A percentile compares a stretch with the other conserved stretches of the same genome.
phyloP scores from a whole-genome alignment of 2,329 filamentous ascomycete genomes.

The Colletotrichum noveboracense region DNA sequence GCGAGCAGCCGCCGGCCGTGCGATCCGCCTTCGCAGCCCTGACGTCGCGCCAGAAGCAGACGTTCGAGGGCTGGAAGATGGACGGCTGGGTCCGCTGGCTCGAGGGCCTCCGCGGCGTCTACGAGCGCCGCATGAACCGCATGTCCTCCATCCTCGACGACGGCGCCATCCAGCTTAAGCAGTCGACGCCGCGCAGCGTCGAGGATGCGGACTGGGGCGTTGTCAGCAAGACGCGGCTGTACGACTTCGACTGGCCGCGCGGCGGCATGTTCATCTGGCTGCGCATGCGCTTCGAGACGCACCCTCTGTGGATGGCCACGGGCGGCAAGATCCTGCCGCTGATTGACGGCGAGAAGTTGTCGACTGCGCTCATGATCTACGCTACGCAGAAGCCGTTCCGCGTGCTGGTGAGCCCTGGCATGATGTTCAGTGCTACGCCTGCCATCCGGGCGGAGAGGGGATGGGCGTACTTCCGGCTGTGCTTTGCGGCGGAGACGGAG shows the following conservation, averaged over 20 bases:
- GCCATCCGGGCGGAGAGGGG: constrained; percentile 62
- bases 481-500: constrained; percentile 83
- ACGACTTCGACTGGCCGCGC: constrained; percentile 79
- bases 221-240: constrained; percentile 75
- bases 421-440: constrained; percentile 73
- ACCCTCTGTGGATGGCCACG: constrained; percentile 66
- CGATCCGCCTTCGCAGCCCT: constrained; percentile 45
- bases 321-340: constrained; percentile 37
- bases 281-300: constrained; percentile 70
- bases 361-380: constrained; percentile 72
- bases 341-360: constrained; percentile 61
- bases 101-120: constrained; percentile 80
- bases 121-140: constrained; percentile 81
- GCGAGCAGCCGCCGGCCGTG: constrained; percentile 62
- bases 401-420: constrained; percentile 74
- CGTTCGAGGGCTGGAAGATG: constrained; percentile 72
- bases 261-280: constrained; percentile 96
- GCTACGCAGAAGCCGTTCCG: constrained; percentile 72
- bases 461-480: constrained; percentile 78
- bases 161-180: constrained; percentile 68
- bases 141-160: constrained; percentile 80
- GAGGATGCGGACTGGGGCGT: constrained; percentile 73
- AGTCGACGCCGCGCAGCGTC: constrained; percentile 52
- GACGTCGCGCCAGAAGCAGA: constrained; percentile 51
- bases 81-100: constrained; percentile 93